Base-by-base conservation (phyloP, 2,329 filamentous ascomycete genomes). In the Pseudogymnoascus sp. region DNA sequence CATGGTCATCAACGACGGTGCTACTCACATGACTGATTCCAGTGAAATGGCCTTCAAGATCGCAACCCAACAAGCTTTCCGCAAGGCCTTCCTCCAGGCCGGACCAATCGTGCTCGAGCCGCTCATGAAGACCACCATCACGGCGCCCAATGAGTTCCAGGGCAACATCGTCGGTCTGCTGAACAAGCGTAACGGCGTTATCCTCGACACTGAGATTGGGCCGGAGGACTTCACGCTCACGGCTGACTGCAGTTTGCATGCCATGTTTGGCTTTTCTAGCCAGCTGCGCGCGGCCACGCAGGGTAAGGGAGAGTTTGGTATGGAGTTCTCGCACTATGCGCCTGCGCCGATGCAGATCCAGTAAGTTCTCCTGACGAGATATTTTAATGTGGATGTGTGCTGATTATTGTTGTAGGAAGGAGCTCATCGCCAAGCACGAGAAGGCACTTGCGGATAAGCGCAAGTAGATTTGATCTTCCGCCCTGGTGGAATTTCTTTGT, bases 271-370 rank as follows among this genome's bases (percentile, higher is more conserved):
- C 66, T 97, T 99, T 79, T 92, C 88, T 71, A 90, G 88, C 42
- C 90, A 96, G 77, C 78, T 99, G 68, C 85, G 94, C 69, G 94
- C 94, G 12, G 90, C 92, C 21, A 97, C 92, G 2, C 94, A 99
- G 79, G 94, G 94, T 65, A 99, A 99, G 83, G 94, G 94, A 71
- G 94, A 99, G 79, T 99, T 97, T 74, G 89, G 84, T 71, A 97
- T 99, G 94, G 94, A 99, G 78, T 99, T 99, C 72, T 94, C 90
- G 76, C 94, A 97, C 79, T 99, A 99, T 72, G 86, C 90, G 60
- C 82, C 91, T 60, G 91, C 94, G 63, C 89, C 92, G 58, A 85
- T 86, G 70, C 92, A 97, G 73, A 75, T 97, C 75, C 94, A 99
- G 88, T 90, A 87, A 74, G 87, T 84, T 66, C 48, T n/a, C 29